Evolutionary conservation across 108 stramenopile species (phyloP).

Genomic region (Skeletonema potamos): DNA sequence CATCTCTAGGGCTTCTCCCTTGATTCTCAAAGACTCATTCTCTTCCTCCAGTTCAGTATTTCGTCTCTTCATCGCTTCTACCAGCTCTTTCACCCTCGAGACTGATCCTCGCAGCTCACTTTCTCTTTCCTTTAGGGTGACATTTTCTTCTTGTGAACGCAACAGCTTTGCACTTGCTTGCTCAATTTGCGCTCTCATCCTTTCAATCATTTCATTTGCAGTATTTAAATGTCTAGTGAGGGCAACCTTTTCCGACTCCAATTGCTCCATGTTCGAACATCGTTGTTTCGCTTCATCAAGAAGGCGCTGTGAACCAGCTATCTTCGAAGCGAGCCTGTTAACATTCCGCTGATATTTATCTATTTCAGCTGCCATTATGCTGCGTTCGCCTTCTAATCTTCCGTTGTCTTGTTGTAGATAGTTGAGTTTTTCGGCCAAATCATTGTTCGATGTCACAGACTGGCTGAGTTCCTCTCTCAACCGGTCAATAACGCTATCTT

Average conservation of each 20-base stretch:
- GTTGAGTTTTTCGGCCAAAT: background rate
- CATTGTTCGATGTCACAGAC: background rate
- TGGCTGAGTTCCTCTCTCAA: background rate
- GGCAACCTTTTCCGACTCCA: slow-evolving; percentile 7
- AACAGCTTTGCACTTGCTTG: slow-evolving; percentile 15
- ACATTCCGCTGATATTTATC: background rate
- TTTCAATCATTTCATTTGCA: slow-evolving; percentile 6
- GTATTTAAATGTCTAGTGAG: background rate
- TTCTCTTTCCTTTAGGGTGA: background rate
- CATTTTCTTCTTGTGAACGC: slow-evolving; percentile 17
- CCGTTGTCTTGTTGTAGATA: background rate
- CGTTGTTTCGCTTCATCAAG: background rate
- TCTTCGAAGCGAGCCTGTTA: background rate
- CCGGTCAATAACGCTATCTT: background rate
- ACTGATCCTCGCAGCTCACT: slow-evolving; percentile 12
- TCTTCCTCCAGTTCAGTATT: slow-evolving; percentile 30
- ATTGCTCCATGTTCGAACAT: background rate
- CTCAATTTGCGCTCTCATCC: slow-evolving; percentile 31
- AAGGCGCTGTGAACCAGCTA: background rate
- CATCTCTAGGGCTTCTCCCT: slow-evolving; percentile 5
- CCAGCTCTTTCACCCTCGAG: slow-evolving; percentile 18
- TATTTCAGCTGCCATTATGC: background rate
- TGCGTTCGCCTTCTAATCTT: background rate
- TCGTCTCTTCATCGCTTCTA: slow-evolving; percentile 23
- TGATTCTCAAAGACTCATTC: slow-evolving; percentile 9